These are phyloP conservation scores for Penicillium concentricum DNA, from an alignment of 2,329 filamentous ascomycete genomes.

Conservation along the genomic window DNA sequence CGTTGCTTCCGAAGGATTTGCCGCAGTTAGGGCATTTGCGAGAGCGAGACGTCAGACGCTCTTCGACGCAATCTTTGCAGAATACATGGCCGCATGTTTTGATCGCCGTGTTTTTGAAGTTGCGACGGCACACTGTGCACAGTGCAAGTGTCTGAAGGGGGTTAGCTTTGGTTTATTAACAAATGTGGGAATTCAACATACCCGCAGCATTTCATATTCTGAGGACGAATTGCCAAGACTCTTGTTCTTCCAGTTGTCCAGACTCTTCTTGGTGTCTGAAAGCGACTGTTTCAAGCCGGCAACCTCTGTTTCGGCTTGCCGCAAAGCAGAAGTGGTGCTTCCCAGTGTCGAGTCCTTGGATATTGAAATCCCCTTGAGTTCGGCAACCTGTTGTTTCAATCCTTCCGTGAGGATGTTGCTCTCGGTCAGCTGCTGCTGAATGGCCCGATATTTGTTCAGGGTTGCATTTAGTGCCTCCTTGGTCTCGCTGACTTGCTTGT, in stretches of 20 bases:
- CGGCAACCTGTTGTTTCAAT: conserved; percentile 70
- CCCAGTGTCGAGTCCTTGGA: conserved; percentile 70
- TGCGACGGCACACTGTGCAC: conserved; percentile 87
- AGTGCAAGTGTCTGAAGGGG: conserved; percentile 66
- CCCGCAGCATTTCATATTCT: conserved; percentile 81
- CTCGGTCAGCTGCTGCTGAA: conserved; percentile 72
- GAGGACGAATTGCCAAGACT: conserved; percentile 75
- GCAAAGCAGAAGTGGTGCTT: conserved; percentile 61
- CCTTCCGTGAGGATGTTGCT: conserved; percentile 68
- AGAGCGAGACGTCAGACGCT: conserved; percentile 83
- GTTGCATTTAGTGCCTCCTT: conserved; percentile 74
- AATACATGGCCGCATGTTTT: conserved; percentile 95
- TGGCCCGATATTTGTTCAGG: conserved; percentile 68
- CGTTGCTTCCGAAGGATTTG: conserved; percentile 84
- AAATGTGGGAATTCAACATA: conserved; percentile 52
- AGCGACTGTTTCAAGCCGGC: conserved; percentile 77
- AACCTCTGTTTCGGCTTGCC: conserved; percentile 67
- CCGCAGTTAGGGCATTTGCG: conserved; percentile 95
- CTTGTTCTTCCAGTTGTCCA: conserved; percentile 83
- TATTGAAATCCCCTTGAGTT: conserved; percentile 72
- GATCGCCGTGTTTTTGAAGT: conserved; percentile 91
- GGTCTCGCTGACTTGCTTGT: conserved; percentile 84
- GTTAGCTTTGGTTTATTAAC: conserved; percentile 10
- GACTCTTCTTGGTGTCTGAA: conserved; percentile 75
- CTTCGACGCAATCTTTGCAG: conserved; percentile 85